These are phyloP conservation scores for Hagleromyces aurorensis DNA, from an alignment of 805 yeast genomes.

Conservation along the genomic window DNA sequence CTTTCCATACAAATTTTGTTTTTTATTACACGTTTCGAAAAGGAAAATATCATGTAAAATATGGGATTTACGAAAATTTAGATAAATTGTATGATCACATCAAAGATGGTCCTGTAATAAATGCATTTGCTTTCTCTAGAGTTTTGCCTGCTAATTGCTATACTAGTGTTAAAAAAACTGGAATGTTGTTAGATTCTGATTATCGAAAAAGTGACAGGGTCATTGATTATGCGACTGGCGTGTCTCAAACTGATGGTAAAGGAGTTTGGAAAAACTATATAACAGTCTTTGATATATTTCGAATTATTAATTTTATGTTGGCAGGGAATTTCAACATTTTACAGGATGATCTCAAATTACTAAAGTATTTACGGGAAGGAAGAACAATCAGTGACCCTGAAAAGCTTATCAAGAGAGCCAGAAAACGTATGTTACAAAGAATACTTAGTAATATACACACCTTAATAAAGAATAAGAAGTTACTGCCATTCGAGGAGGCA, in stretches of 20 bases:
- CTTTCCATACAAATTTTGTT: slow-evolving; percentile 8
- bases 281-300: slow-evolving; percentile 6
- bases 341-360: slow-evolving; percentile 5
- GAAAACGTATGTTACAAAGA: slow-evolving; percentile 6
- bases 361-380: slow-evolving; percentile 5
- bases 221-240: no score
- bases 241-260: neutral
- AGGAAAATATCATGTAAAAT: slow-evolving; percentile 6
- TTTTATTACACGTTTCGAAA: slow-evolving; percentile 5
- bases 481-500: slow-evolving; percentile 3
- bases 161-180: neutral
- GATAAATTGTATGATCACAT: slow-evolving; percentile 2
- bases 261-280: slow-evolving; percentile 9
- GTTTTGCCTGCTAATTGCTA: slow-evolving; percentile 2
- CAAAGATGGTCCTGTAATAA: slow-evolving; percentile 1
- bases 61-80: slow-evolving; percentile 8
- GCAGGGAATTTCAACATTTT: slow-evolving; percentile 8
- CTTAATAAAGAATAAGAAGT: slow-evolving; percentile 6
- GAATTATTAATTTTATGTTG: slow-evolving; percentile 7
- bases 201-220: no score
- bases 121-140: slow-evolving; percentile 7
- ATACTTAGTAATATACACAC: slow-evolving; percentile 8
- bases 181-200: no score
- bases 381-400: slow-evolving; percentile 7
- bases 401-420: slow-evolving; percentile 6